Evolutionary conservation across 768 basidiomycete species (phyloP).

Genomic region (Melanogaster broomeanus): DNA sequence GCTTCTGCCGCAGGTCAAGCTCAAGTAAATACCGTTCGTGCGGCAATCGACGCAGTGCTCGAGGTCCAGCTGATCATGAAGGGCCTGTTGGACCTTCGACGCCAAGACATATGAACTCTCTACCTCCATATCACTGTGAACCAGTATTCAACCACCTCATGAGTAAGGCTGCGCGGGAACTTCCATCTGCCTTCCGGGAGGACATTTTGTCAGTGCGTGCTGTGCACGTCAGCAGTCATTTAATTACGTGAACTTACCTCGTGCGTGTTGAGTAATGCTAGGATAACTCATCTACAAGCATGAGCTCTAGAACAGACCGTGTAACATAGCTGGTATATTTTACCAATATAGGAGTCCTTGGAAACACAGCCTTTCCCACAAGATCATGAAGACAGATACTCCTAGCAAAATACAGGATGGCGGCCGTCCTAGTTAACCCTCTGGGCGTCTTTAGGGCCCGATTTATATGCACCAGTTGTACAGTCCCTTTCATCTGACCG

Average conservation of each 20-base stretch:
- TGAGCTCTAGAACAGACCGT: neutral
- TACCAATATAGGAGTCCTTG: neutral
- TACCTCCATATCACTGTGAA: neutral
- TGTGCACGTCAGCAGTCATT: too few species aligned
- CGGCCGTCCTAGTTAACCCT: neutral
- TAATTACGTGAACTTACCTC: too few species aligned
- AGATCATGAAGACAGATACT: neutral
- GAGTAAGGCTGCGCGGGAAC: too few species aligned
- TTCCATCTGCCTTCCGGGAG: neutral
- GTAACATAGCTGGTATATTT: neutral
- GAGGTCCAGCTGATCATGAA: slow-evolving; percentile 86
- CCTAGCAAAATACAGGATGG: neutral
- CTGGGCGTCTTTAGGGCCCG: neutral
- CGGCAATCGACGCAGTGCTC: slow-evolving; percentile 71
- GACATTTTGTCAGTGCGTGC: too few species aligned
- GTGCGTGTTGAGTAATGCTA: neutral
- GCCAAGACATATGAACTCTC: slow-evolving; percentile 59
- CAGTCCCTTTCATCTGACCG: neutral
- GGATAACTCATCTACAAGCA: neutral
- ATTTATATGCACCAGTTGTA: neutral
- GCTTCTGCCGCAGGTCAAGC: slow-evolving; percentile 27
- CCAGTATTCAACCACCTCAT: neutral
- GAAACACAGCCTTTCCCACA: neutral
- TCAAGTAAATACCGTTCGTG: slow-evolving; percentile 72
- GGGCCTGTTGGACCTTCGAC: slow-evolving; percentile 73